Evolutionary conservation across 257 asterid genomes (phyloP), one percentile per base, ranked within the genome.

Genomic region (Cruciata laevipes): DNA sequence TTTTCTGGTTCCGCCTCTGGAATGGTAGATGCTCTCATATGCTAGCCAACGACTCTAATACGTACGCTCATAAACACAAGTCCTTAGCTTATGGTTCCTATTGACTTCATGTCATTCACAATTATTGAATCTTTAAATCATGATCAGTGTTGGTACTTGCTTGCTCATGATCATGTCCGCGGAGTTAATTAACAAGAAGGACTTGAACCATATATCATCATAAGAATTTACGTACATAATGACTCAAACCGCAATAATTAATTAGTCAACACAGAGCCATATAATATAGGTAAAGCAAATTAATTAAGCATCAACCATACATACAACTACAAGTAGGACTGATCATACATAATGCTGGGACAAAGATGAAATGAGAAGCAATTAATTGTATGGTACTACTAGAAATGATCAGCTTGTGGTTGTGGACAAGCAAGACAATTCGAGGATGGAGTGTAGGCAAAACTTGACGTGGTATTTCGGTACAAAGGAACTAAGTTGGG

Each of bases 401-500:
- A 47, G 55, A 47, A n/a, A 53, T 18, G 27, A 53, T 53, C 12
- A n/a, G 5, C 60, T 14, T 52, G 13, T 56, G 76, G 21, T 71
- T 72, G 67, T 24, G 75, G 70, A 71, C 75, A 64, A 63, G 53
- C 42, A 64, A 20, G 49, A 71, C 52, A 63, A 52, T 71, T 24
- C 42, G 35, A 35, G 37, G 64, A 57, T 52, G 63, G 71, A 35
- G 56, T 57, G 53, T 10, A 42, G 11, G 11, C 71, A 65, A 65
- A 68, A 38, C 62, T 12, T 61, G 13, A 18, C 52, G 23, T 61
- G 65, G 69, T 63, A 35, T 61, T 73, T 68, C 30, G 52, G 66
- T 47, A 61, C 68, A 38, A 44, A 57, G 58, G 61, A 60, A 58
- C 60, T 24, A 60, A 21, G 23, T 12, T 58, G 71, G 56, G 37